Base-by-base conservation (phyloP, 2,329 filamentous ascomycete genomes). In the Aspergillus japonicus region DNA sequence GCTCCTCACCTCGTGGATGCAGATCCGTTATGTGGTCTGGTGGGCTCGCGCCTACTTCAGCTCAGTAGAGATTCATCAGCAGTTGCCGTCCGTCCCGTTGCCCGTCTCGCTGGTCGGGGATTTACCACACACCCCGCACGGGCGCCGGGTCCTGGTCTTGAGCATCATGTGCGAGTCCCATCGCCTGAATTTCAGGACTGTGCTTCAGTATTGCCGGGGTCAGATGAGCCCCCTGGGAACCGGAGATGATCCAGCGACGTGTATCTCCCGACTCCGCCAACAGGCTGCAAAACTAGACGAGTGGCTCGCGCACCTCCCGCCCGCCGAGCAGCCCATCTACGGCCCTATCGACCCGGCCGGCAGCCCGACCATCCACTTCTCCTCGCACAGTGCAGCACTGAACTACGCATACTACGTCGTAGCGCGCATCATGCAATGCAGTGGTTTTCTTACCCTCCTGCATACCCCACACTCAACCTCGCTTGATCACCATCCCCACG, bases 41-140 rank as follows among this genome's bases (percentile, higher is more conserved):
- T 71, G 68, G 68, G 68, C 68, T 12, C 67, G 68, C 5, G 56
- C 59, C 14, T 68, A 71, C 50, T 71, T 69, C 47, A 66, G 68
- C 56, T 63, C 63, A 0, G 8, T 66, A 2, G 59, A 68, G 16
- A 47, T 70, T 7, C 62, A 65, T 16, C 59, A 50, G 42, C 50
- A 57, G 2, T 39, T 66, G 1, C 64, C 65, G 0, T 33, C 65
- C 4, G 57, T 66, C 16, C 42, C 26, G 1, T 50, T 68, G 6
- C 65, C 64, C 1, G 39, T 5, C 11, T 29, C 53, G 0, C 52
- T 65, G 5, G 19, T 50, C 35, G 58, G 35, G 12, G 14, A 10
- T 4, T 3, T 10, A 29, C 50, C n/a, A 26, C 4, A 14, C 5
- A 50, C 61, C 4, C 39, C 61, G 1, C 57, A 68, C 1, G 65